phyloP scores from a whole-genome alignment of 768 basidiomycete species.

The Xanthoconium purpureum region DNA sequence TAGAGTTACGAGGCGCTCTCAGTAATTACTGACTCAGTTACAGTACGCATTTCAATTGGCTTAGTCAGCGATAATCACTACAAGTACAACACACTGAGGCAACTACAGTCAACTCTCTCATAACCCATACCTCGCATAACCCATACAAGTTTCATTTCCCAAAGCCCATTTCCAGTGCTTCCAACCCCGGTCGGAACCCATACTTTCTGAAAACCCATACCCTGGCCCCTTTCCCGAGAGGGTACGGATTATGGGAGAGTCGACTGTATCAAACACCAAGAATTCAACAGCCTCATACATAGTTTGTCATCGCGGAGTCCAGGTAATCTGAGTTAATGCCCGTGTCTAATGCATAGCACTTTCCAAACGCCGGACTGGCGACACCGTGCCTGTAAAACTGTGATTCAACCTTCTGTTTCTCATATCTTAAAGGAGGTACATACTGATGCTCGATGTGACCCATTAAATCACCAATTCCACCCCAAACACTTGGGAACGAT shows the following conservation, averaged over 20 bases:
- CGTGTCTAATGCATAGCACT: conserved; percentile 19
- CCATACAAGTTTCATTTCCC: too few relatives aligned
- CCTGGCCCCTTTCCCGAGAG: too few relatives aligned
- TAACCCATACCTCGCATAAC: too few relatives aligned
- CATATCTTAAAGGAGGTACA: conserved; percentile 2
- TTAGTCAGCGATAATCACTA: conserved; percentile 19
- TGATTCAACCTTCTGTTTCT: not conserved
- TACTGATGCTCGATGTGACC: conserved; percentile 20
- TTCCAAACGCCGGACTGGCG: conserved; percentile 11
- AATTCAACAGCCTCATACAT: not conserved
- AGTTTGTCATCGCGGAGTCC: conserved; percentile 3
- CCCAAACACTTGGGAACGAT: conserved; percentile 3
- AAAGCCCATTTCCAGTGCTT: too few relatives aligned
- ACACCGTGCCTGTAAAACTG: conserved; percentile 18
- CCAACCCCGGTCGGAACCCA: too few relatives aligned
- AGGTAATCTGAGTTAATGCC: conserved; percentile 20
- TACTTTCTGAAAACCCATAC: too few relatives aligned
- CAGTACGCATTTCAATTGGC: not conserved
- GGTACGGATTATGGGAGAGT: too few relatives aligned
- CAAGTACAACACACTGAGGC: not conserved
- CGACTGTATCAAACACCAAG: not conserved
- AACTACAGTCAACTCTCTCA: too few relatives aligned
- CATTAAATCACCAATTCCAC: conserved; percentile 11
- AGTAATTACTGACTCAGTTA: not conserved
- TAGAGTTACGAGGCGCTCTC: not conserved